Conservation (phyloP, 2,329 filamentous ascomycete genomes). For the Ilyonectria robusta region DNA sequence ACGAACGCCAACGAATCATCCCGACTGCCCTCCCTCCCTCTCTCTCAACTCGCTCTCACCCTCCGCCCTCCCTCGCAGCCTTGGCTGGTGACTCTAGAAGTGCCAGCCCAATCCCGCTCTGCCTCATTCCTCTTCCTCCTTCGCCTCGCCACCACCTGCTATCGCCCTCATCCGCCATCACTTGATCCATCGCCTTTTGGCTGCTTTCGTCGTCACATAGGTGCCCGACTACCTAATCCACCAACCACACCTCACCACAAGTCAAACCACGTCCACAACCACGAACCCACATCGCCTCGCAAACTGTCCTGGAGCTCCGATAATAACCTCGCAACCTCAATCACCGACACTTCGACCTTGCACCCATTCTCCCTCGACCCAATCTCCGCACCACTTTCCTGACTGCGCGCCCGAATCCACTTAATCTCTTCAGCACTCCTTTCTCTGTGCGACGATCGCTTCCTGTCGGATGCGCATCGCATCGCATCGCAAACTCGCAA, state of each 20-base stretch:
- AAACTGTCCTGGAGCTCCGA: constrained; percentile 5
- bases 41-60: constrained; percentile 16
- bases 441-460: constrained; percentile 38
- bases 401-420: constrained; percentile 25
- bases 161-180: too few relatives aligned
- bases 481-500: constrained; percentile 50
- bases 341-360: background rate
- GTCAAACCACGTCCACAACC: constrained; percentile 6
- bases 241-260: constrained; percentile 9
- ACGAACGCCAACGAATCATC: constrained; percentile 32
- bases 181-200: constrained; percentile 1
- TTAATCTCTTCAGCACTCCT: constrained; percentile 24
- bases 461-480: constrained; percentile 56
- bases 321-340: constrained; percentile 14
- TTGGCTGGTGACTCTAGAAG: constrained; percentile 26
- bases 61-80: constrained; percentile 28
- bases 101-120: constrained; percentile 11
- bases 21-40: constrained; percentile 28
- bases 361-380: constrained; percentile 1
- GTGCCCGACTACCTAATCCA: constrained; percentile 25
- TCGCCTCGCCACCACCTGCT: constrained; percentile 13
- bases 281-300: constrained; percentile 3
- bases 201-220: constrained; percentile 20
- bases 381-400: constrained; percentile 3
- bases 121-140: background rate